Percentiles rank a stretch among this genome's conserved stretches.
Evolutionary conservation across 306 rosid genomes (phyloP).

Genomic region (Acacia crassicarpa): DNA sequence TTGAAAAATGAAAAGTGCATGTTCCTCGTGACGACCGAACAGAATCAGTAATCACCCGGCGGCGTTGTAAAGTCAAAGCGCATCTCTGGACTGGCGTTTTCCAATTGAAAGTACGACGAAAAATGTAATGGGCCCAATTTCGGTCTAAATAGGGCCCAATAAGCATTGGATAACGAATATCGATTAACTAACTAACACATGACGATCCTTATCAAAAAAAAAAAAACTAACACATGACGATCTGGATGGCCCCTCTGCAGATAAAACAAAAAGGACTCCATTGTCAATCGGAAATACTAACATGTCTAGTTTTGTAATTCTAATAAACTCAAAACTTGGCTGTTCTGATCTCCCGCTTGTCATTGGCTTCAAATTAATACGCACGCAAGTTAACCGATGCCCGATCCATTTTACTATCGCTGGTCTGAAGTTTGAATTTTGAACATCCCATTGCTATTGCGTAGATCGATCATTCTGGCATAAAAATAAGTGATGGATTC

Average conservation of each 20-base stretch:
- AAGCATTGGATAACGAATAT: background rate
- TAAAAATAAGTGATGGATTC: slow-evolving; percentile 45
- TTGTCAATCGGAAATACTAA: background rate
- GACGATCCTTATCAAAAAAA: too few relatives aligned
- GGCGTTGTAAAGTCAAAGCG: background rate
- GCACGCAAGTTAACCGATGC: slow-evolving; percentile 12
- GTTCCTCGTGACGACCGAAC: too few relatives aligned
- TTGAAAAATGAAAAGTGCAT: too few relatives aligned
- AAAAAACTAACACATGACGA: background rate
- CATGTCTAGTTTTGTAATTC: background rate
- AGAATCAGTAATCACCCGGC: background rate
- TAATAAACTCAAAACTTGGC: background rate
- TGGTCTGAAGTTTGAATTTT: background rate
- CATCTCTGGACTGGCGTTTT: background rate
- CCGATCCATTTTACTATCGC: background rate
- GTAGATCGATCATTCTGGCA: background rate
- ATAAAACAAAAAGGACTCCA: background rate
- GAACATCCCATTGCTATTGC: background rate
- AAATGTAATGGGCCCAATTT: background rate
- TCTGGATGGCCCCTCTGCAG: background rate
- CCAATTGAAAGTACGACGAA: too few relatives aligned
- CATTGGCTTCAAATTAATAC: slow-evolving; percentile 44
- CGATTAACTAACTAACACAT: too few relatives aligned
- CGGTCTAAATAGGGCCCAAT: background rate
- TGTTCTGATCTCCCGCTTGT: slow-evolving; percentile 50